Evolutionary conservation across 179 eudicot species (phyloP).

Genomic region (Patellifolia procumbens): DNA sequence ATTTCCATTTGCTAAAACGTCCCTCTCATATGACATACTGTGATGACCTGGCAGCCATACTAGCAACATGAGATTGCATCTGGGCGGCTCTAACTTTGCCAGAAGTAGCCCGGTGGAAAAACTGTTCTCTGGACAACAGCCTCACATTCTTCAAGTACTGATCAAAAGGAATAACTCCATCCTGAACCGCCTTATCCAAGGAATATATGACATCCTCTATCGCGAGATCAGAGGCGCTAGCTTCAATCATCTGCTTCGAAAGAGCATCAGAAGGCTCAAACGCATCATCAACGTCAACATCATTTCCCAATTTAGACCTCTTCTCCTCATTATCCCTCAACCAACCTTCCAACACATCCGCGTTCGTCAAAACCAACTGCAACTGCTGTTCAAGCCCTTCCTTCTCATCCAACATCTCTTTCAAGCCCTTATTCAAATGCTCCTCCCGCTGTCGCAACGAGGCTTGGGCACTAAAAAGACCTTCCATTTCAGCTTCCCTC

Average conservation of each 20-base stretch:
- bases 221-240: slow-evolving; percentile 73
- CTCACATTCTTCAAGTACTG: slow-evolving; percentile 79
- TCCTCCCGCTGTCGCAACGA: slow-evolving; percentile 61
- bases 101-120: slow-evolving; percentile 68
- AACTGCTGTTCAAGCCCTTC: slow-evolving; percentile 80
- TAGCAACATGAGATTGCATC: slow-evolving; percentile 87
- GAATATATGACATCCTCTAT: slow-evolving; percentile 81
- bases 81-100: slow-evolving; percentile 72
- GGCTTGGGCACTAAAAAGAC: slow-evolving; percentile 60
- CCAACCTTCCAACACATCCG: slow-evolving; percentile 69
- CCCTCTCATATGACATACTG: slow-evolving; percentile 45
- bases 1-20: slow-evolving; percentile 3
- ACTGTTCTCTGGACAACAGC: slow-evolving; percentile 82
- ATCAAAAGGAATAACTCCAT: slow-evolving; percentile 76
- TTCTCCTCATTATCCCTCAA: slow-evolving; percentile 73
- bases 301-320: slow-evolving; percentile 28
- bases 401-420: slow-evolving; percentile 77
- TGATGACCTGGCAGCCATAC: slow-evolving; percentile 71
- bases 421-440: slow-evolving; percentile 52
- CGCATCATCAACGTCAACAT: slow-evolving; percentile 56
- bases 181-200: slow-evolving; percentile 82
- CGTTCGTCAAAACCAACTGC: slow-evolving; percentile 72
- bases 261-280: slow-evolving; percentile 66
- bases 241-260: slow-evolving; percentile 81
- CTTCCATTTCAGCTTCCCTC: slow-evolving; percentile 82